Evolutionary conservation across 2,329 filamentous ascomycete species (phyloP).

Genomic region (Alternaria tenuissima): DNA sequence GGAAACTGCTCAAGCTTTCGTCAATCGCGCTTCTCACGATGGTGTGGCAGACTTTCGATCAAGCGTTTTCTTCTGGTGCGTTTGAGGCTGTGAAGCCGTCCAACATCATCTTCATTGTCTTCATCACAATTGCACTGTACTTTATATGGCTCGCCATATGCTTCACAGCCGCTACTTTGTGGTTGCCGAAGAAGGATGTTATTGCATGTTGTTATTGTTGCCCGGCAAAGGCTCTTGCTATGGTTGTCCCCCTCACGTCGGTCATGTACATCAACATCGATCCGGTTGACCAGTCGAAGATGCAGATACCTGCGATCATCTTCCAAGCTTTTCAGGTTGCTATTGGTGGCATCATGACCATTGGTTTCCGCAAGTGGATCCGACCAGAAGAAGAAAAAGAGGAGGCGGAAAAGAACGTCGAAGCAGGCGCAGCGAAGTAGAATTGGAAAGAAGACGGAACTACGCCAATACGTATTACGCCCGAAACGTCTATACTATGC

Average conservation of each 20-base stretch:
- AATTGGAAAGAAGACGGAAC: background rate
- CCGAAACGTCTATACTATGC: background rate
- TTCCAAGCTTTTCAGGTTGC: conserved; percentile 59
- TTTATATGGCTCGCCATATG: conserved; percentile 70
- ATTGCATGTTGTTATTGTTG: conserved; percentile 77
- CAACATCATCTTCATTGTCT: conserved; percentile 71
- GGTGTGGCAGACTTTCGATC: conserved; percentile 73
- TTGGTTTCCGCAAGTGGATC: conserved; percentile 55
- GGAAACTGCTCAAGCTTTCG: conserved; percentile 56
- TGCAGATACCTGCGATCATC: conserved; percentile 70
- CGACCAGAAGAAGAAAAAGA: conserved; percentile 64
- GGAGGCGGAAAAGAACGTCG: conserved; percentile 32
- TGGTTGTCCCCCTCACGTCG: conserved; percentile 73
- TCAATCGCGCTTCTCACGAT: conserved; percentile 59
- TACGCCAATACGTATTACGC: background rate
- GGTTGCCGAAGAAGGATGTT: conserved; percentile 67
- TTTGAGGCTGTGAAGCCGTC: conserved; percentile 65
- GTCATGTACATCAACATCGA: conserved; percentile 71
- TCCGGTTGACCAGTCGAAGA: conserved; percentile 63
- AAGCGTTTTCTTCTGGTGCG: conserved; percentile 69
- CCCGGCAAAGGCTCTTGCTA: conserved; percentile 74
- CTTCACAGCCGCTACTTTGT: conserved; percentile 62
- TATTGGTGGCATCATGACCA: conserved; percentile 53
- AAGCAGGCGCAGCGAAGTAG: conserved; percentile 13
- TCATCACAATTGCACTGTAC: conserved; percentile 72